A percentile compares a stretch with the other conserved stretches of the same genome.
Evolutionary conservation across 1,284 basidiomycete species (phyloP).

Genomic region (Vanrija pseudolonga): DNA sequence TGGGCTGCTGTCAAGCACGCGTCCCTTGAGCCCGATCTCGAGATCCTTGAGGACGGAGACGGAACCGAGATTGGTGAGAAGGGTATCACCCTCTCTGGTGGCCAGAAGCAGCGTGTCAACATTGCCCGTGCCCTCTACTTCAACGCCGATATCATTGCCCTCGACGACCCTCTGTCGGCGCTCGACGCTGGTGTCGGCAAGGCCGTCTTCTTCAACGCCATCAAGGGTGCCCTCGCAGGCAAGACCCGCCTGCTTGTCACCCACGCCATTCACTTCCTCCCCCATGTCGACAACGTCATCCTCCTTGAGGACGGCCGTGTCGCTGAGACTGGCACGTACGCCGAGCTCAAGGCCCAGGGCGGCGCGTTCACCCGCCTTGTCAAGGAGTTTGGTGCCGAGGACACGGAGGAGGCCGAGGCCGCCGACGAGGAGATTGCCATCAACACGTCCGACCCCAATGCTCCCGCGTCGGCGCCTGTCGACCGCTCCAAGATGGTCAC

Average conservation of each 20-base stretch:
- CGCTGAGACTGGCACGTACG: slow-evolving; percentile 70
- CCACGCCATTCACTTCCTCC: slow-evolving; percentile 52
- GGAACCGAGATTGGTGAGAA: slow-evolving; percentile 89
- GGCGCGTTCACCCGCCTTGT: slow-evolving; percentile 72
- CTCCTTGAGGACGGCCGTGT: slow-evolving; percentile 63
- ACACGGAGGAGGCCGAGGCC: slow-evolving; percentile 48
- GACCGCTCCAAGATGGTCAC: slow-evolving; percentile 43
- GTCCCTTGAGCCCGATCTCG: slow-evolving; percentile 73
- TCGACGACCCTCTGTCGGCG: slow-evolving; percentile 75
- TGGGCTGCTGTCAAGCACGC: slow-evolving; percentile 70
- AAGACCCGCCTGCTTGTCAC: slow-evolving; percentile 73
- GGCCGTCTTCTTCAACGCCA: slow-evolving; percentile 74
- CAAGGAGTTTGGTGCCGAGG: slow-evolving; percentile 61
- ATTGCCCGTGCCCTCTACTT: slow-evolving; percentile 81
- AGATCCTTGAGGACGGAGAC: slow-evolving; percentile 75
- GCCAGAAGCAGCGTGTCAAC: slow-evolving; percentile 52
- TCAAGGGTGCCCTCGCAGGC: slow-evolving; percentile 59
- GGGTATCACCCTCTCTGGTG: slow-evolving; percentile 51
- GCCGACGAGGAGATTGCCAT: slow-evolving; percentile 47
- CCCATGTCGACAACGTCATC: slow-evolving; percentile 51
- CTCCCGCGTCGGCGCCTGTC: neutral
- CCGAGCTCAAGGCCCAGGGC: slow-evolving; percentile 57
- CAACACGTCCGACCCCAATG: slow-evolving; percentile 25
- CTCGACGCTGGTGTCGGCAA: slow-evolving; percentile 85
- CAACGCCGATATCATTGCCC: slow-evolving; percentile 76